Percentiles rank a stretch among this genome's conserved stretches.
Conservation (phyloP, 495 filamentous ascomycete genomes). For the Pseudevernia furfuracea region DNA sequence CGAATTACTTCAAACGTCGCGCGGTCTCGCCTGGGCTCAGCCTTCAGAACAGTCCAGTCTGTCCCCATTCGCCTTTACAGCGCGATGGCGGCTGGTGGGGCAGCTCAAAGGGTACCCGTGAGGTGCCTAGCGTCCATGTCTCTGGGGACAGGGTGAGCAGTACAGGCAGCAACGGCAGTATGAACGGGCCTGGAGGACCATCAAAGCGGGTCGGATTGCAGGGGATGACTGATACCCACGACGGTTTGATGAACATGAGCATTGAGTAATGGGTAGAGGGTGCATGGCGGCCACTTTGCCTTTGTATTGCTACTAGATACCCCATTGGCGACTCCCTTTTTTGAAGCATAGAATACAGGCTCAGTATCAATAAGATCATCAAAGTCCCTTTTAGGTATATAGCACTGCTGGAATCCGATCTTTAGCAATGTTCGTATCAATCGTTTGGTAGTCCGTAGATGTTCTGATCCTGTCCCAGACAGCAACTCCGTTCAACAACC, state of each 20-base stretch:
- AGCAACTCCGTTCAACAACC: neutral
- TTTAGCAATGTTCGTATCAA: neutral
- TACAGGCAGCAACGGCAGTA: conserved; percentile 34
- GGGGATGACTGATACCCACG: conserved; percentile 91
- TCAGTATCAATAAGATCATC: no score
- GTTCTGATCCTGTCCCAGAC: neutral
- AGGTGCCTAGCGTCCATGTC: conserved; percentile 44
- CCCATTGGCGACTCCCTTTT: conserved; percentile 6
- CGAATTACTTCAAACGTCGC: conserved; percentile 80
- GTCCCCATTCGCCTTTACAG: conserved; percentile 68
- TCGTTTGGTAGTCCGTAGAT: neutral
- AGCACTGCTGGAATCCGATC: neutral
- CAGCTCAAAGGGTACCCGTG: conserved; percentile 50
- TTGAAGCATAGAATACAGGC: neutral
- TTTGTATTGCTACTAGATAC: conserved; percentile 65
- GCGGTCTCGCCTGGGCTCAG: conserved; percentile 92
- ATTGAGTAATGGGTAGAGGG: conserved; percentile 51
- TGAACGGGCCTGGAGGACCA: conserved; percentile 35
- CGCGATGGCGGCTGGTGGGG: conserved; percentile 67
- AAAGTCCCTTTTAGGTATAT: neutral
- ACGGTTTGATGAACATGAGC: conserved; percentile 96
- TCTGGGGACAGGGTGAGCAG: conserved; percentile 45
- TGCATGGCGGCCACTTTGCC: conserved; percentile 33
- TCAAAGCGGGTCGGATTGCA: conserved; percentile 77
- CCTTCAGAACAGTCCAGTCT: conserved; percentile 79